phyloP scores from a whole-genome alignment of 371 early-diverging fungal genomes.

The Capillidium rhysosporum region DNA sequence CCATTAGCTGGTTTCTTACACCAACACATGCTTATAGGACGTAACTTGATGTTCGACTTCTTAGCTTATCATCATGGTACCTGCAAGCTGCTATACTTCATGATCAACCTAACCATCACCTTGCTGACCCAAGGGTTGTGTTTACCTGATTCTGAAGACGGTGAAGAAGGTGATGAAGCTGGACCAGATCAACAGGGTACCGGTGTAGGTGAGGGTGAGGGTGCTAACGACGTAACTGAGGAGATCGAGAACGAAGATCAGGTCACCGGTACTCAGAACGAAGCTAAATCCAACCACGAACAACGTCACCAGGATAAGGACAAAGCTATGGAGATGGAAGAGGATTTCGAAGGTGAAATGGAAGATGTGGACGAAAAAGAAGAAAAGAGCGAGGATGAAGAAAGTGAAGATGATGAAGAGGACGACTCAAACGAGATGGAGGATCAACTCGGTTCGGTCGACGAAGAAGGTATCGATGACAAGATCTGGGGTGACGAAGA shows the following conservation, averaged over 20 bases:
- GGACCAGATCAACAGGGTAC: constrained; percentile 36
- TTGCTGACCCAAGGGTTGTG: constrained; percentile 72
- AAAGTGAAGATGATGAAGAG: constrained; percentile 23
- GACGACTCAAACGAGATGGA: constrained; percentile 62
- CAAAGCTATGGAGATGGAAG: constrained; percentile 90
- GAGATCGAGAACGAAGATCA: constrained; percentile 94
- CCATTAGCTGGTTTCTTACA: constrained; percentile 38
- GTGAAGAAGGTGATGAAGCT: constrained; percentile 18
- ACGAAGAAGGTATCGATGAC: constrained; percentile 84
- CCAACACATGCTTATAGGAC: constrained; percentile 38
- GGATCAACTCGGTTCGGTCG: constrained; percentile 77
- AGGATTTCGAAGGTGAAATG: constrained; percentile 82
- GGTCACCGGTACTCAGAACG: constrained; percentile 68
- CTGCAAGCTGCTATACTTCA: constrained; percentile 36
- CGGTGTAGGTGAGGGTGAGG: constrained; percentile 90
- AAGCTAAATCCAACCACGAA: constrained; percentile 25
- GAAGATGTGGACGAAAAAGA: constrained; percentile 65
- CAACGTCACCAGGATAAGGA: constrained; percentile 45
- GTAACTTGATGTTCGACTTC: constrained; percentile 33
- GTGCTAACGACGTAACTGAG: constrained; percentile 85
- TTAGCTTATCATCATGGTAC: constrained; percentile 44
- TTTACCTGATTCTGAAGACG: constrained; percentile 45
- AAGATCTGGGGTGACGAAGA: constrained; percentile 90
- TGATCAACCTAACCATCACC: constrained; percentile 45
- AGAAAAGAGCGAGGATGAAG: constrained; percentile 31